Evolutionary conservation across 495 filamentous ascomycete species (phyloP), one percentile per base, ranked within the genome.

Genomic region (Lindgomyces ingoldianus): DNA sequence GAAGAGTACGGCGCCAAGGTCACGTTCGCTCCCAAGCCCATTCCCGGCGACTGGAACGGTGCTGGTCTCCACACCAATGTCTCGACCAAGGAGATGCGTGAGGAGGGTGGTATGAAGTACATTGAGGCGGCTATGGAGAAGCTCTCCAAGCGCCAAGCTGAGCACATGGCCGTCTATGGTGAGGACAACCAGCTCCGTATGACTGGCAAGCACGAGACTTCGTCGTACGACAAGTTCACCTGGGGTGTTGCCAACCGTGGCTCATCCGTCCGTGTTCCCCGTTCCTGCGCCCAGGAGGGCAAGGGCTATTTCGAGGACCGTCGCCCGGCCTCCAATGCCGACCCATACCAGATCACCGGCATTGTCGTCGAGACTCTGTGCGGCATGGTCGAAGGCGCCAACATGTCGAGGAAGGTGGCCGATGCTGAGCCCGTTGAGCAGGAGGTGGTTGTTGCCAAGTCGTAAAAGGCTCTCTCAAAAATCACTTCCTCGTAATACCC

Each of bases 11-110:
- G 94, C 77, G 91, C 87, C 78, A 91, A 91, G 84, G 91, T 98
- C 67, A 95, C 94, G 49, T 91, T 98, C 79, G 85, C 91, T 74
- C 94, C 94, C 75, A 98, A 98, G 88, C 94, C 94, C 70, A 96
- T 98, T 77, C 90, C 92, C 65, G 94, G 94, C 75, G 92, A 98
- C 81, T 98, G 94, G 94, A 98, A 98, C 85, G 95, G 94, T 76
- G 93, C 94, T 64, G 94, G 94, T 81, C 91, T 98, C 44, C 94
- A 98, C 87, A 88, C 81, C 87, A 93, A 97, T 83, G 92, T 96
- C 74, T 95, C 90, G 41, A 91, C 89, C 73, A 83, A 84, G 76
- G 84, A 85, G 68, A 98, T 91, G 83, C 91, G 94, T 73, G 83
- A 82, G 55, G 91, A 96, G 66, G 91, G 92, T 74, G 95, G 95